Base-by-base conservation (phyloP, 495 filamentous ascomycete genomes). In the Trichocladium uniseriatum region DNA sequence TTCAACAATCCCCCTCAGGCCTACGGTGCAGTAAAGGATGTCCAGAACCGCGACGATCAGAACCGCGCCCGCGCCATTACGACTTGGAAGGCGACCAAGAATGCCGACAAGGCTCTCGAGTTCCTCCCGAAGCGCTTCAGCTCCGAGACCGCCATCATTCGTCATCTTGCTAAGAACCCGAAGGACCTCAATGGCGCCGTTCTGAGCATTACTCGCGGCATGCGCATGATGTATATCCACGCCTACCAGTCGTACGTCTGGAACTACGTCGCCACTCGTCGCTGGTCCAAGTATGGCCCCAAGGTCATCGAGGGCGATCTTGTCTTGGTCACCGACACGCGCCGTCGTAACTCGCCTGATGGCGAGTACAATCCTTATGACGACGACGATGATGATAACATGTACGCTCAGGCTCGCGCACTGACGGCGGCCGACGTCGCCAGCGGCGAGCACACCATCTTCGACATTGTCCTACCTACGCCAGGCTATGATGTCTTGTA, bases 221-320 rank as follows among this genome's bases (percentile, higher is more conserved):
- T 95, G 66, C 80, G 86, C 14, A 74, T 87, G 31, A 96, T 97
- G 86, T 98, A 98, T 55, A 82, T 94, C 11, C 92, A 98, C 56
- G 92, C 94, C 22, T 96, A 94, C 67, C 92, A 98, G 62, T 90
- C 84, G 5, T 75, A 89, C 9, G 83, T 98, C 8, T 98, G 90
- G 90, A 98, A 98, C 68, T 70, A 75, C 48, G 87, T 81, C 20
- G 88, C 77, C 13, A 82, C 82, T 46, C 81, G 82, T 55, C 84
- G 92, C 48, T 92, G 80, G 86, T 79, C 78, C 35, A 70, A 73
- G 16, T 86, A 80, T 60, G 89, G 83, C 15, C 60, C 70, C 29
- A 69, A 73, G 46, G 84, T 95, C 8, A 73, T 96, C 20, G 81
- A 86, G 54, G 92, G 92, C 9, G 92, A 98, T 59, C 74, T 98